Conservation (phyloP, 108 stramenopile genomes). For the Discostella pseudostelligera region DNA sequence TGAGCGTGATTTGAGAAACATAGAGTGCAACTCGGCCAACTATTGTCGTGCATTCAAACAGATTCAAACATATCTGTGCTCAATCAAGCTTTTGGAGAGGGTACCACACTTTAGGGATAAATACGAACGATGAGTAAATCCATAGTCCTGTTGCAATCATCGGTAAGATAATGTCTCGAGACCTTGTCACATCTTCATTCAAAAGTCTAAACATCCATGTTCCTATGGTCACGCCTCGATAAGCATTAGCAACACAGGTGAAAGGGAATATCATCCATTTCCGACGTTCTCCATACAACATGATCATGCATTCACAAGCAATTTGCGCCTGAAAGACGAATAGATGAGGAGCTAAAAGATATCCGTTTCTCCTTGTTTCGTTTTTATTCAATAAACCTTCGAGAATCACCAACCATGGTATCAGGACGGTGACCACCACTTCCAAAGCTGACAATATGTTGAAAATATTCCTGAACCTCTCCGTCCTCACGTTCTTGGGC, state of each 20-base stretch:
- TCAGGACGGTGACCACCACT: conserved; percentile 23
- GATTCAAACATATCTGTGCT: neutral
- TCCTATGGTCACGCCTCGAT: conserved; percentile 17
- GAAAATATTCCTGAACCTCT: conserved; percentile 26
- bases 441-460: conserved; percentile 16
- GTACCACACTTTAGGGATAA: conserved; percentile 36
- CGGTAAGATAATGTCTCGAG: conserved; percentile 29
- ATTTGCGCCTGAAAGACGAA: conserved; percentile 44
- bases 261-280: conserved; percentile 37
- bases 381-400: conserved; percentile 22
- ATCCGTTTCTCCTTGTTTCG: conserved; percentile 17
- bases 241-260: conserved; percentile 32
- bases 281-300: conserved; percentile 17
- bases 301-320: conserved; percentile 30
- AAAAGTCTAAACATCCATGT: conserved; percentile 31
- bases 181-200: conserved; percentile 9
- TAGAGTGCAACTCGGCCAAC: no score
- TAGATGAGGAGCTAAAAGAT: conserved; percentile 36
- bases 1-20: conserved; percentile 15
- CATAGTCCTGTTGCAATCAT: conserved; percentile 27
- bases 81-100: conserved; percentile 17
- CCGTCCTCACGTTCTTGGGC: conserved; percentile 1
- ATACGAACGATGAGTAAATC: conserved; percentile 39
- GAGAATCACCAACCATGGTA: conserved; percentile 30
- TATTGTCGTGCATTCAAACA: neutral